These are phyloP conservation scores for Tilletia indica DNA, from an alignment of 1,284 basidiomycete species.

Conservation along the genomic window DNA sequence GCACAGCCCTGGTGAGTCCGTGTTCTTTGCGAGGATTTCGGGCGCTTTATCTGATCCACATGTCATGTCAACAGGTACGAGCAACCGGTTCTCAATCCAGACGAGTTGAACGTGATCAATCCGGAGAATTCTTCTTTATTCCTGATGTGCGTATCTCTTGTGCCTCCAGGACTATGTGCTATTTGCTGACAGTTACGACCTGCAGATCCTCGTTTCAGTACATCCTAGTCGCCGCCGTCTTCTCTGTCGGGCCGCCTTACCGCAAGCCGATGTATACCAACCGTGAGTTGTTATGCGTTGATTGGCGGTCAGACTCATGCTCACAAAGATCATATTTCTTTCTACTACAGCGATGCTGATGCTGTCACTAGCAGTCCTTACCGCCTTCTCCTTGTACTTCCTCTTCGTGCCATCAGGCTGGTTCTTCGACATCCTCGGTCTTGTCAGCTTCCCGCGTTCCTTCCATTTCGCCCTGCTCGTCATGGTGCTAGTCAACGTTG, in stretches of 20 bases:
- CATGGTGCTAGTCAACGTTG: constrained; percentile 73
- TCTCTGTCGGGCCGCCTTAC: constrained; percentile 96
- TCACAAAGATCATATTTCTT: background rate
- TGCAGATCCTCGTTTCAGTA: constrained; percentile 90
- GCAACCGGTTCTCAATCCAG: constrained; percentile 66
- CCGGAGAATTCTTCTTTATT: constrained; percentile 92
- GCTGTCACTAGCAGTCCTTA: constrained; percentile 36
- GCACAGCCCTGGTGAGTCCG: constrained; percentile 71
- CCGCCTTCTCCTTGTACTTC: constrained; percentile 41
- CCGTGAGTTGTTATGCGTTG: constrained; percentile 59
- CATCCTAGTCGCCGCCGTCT: constrained; percentile 90
- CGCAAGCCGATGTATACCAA: constrained; percentile 93
- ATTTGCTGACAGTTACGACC: no score
- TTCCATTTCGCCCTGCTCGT: constrained; percentile 72
- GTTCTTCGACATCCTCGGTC: constrained; percentile 69
- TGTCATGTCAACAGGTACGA: constrained; percentile 53
- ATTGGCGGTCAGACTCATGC: no score
- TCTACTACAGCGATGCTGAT: constrained; percentile 38
- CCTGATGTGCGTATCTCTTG: constrained; percentile 61
- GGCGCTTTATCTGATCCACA: background rate
- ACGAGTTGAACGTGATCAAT: constrained; percentile 83
- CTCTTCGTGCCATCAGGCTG: constrained; percentile 63
- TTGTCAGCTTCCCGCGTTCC: constrained; percentile 72
- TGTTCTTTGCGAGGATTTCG: background rate
- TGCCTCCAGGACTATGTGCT: no score